These are phyloP conservation scores for Fusarium tjaetaba DNA, from an alignment of 2,329 filamentous ascomycete species.

Conservation along the genomic window DNA sequence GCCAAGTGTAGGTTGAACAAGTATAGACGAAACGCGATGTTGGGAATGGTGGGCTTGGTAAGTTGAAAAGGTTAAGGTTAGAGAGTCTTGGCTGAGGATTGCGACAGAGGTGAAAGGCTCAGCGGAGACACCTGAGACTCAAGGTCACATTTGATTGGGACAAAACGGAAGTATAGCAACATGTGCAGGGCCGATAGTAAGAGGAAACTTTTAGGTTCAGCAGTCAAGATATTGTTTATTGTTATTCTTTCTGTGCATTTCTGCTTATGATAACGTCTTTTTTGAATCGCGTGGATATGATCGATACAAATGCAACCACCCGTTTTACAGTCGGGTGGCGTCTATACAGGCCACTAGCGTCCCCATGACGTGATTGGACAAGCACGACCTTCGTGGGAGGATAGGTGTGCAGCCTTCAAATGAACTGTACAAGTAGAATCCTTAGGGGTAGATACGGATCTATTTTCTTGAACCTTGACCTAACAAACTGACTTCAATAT, in stretches of 20 bases:
- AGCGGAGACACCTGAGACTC: background rate
- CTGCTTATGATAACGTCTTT: background rate
- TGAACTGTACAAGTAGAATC: background rate
- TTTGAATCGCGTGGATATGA: background rate
- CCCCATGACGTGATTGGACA: constrained; percentile 44
- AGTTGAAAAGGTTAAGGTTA: constrained; percentile 13
- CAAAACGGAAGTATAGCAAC: background rate
- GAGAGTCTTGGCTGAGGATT: background rate
- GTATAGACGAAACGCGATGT: background rate
- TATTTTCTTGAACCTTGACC: background rate
- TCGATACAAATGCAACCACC: background rate
- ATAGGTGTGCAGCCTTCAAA: constrained; percentile 10
- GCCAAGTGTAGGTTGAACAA: background rate
- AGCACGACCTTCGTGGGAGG: background rate
- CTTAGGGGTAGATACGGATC: constrained; percentile 2
- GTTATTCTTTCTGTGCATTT: background rate
- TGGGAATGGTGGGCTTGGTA: background rate
- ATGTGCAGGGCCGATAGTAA: background rate
- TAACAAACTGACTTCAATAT: background rate
- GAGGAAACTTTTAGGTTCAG: no score
- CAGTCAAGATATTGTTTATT: background rate
- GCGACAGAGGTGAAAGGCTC: background rate
- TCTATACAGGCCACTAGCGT: constrained; percentile 25
- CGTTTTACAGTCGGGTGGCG: constrained; percentile 23
- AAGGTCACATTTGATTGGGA: background rate